Evolutionary conservation across 164 flowering plant genomes (phyloP).

Genomic region (Nymphaea thermarum): DNA sequence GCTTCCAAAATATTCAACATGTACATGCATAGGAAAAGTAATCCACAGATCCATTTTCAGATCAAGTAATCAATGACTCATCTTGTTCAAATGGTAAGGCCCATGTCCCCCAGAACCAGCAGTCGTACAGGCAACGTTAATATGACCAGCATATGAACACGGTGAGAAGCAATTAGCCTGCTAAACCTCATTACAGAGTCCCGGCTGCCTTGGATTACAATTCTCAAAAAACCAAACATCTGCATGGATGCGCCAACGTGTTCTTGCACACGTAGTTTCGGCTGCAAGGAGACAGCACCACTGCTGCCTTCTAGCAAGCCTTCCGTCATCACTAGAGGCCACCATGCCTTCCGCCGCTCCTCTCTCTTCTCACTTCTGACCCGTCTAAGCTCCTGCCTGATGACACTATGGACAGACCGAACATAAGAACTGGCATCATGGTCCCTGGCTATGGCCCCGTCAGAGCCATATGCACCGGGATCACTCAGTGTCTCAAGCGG

Average conservation of each 20-base stretch:
- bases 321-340: slow-evolving; percentile 47
- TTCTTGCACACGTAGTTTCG: slow-evolving; percentile 4
- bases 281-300: slow-evolving; percentile 11
- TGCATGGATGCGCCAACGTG: slow-evolving; percentile 19
- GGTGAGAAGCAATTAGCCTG: slow-evolving; percentile 60
- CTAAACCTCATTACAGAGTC: slow-evolving; percentile 59
- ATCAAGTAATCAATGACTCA: neutral
- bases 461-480: slow-evolving; percentile 79
- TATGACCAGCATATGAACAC: slow-evolving; percentile 55
- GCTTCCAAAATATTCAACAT: neutral
- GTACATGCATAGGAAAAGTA: neutral
- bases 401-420: slow-evolving; percentile 46
- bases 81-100: neutral
- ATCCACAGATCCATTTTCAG: neutral
- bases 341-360: slow-evolving; percentile 50
- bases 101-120: slow-evolving; percentile 24
- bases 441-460: slow-evolving; percentile 76
- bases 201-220: slow-evolving; percentile 28
- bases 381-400: slow-evolving; percentile 58
- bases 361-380: slow-evolving; percentile 53
- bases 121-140: slow-evolving; percentile 51
- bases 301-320: slow-evolving; percentile 13
- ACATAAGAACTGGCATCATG: slow-evolving; percentile 87
- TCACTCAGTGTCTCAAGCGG: slow-evolving; percentile 91
- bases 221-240: slow-evolving; percentile 24